Percentiles rank a stretch among this genome's conserved stretches.
Conservation (phyloP, 108 stramenopile genomes). For the Fragilariopsis cylindrus region DNA sequence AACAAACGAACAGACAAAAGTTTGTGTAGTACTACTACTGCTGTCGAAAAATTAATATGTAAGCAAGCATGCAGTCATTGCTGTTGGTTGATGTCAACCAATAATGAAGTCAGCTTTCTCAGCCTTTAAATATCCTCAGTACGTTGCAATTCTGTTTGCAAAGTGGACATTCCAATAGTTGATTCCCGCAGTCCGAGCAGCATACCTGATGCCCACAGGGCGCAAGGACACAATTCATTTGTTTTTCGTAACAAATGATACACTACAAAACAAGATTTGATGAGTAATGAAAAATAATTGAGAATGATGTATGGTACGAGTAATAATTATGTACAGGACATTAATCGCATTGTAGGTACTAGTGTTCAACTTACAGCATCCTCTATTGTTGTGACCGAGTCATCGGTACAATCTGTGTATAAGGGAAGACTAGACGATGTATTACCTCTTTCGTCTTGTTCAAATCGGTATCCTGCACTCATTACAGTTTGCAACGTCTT, state of each 20-base stretch:
- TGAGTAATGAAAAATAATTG: neutral
- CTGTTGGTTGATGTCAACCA: neutral
- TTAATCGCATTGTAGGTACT: neutral
- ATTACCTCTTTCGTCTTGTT: neutral
- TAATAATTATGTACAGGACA: neutral
- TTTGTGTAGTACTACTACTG: too few species aligned
- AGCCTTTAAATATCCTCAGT: conserved; percentile 46
- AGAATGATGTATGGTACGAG: neutral
- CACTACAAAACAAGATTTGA: conserved; percentile 30
- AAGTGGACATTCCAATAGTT: conserved; percentile 49
- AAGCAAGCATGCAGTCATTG: neutral
- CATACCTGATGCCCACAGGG: conserved; percentile 86
- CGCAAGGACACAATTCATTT: conserved; percentile 69
- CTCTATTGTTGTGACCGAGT: conserved; percentile 27
- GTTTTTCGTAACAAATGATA: conserved; percentile 57
- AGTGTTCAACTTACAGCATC: conserved; percentile 39
- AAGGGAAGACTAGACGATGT: neutral
- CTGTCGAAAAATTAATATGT: too few species aligned
- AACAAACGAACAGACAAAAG: too few species aligned
- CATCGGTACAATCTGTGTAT: conserved; percentile 11
- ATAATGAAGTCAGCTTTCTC: neutral
- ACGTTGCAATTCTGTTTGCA: conserved; percentile 61
- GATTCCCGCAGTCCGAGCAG: conserved; percentile 54
- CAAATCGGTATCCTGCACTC: conserved; percentile 25
- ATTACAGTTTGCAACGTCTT: conserved; percentile 58